Evolutionary conservation across 129 eudicot genomes (phyloP).

Genomic region (Rutidosis leptorrhynchoides): DNA sequence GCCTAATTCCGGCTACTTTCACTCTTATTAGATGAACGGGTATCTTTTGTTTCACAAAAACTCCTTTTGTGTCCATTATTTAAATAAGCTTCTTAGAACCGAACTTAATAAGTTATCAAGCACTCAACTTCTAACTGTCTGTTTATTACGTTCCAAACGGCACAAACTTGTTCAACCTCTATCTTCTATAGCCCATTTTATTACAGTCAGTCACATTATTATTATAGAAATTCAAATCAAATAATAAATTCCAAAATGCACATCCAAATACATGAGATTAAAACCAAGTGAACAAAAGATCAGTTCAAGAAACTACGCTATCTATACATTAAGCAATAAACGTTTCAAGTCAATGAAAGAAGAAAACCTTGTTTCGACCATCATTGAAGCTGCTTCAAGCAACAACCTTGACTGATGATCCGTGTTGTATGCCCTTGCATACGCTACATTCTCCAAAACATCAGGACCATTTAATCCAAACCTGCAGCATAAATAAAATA

Average conservation of each 20-base stretch:
- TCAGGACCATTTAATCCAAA: slow-evolving; percentile 84
- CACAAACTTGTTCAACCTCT: not conserved
- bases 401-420: slow-evolving; percentile 94
- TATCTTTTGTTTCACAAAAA: slow-evolving; percentile 2
- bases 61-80: not conserved
- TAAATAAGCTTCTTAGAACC: not conserved
- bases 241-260: not conserved
- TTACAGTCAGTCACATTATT: not conserved
- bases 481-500: slow-evolving; percentile 38
- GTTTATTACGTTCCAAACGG: not conserved
- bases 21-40: not conserved
- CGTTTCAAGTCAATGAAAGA: not conserved
- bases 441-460: slow-evolving; percentile 94
- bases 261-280: not conserved
- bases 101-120: not conserved
- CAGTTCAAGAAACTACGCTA: not conserved
- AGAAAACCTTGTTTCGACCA: slow-evolving; percentile 86
- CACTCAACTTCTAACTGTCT: not conserved
- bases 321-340: not conserved
- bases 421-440: slow-evolving; percentile 94
- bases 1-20: not conserved
- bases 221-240: not conserved
- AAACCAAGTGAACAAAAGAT: not conserved
- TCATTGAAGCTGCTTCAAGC: slow-evolving; percentile 98
- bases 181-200: not conserved